Percentiles rank a stretch among this genome's conserved stretches.
Evolutionary conservation across 129 eudicot species (phyloP).

Genomic region (Chrysanthemum makinoi): DNA sequence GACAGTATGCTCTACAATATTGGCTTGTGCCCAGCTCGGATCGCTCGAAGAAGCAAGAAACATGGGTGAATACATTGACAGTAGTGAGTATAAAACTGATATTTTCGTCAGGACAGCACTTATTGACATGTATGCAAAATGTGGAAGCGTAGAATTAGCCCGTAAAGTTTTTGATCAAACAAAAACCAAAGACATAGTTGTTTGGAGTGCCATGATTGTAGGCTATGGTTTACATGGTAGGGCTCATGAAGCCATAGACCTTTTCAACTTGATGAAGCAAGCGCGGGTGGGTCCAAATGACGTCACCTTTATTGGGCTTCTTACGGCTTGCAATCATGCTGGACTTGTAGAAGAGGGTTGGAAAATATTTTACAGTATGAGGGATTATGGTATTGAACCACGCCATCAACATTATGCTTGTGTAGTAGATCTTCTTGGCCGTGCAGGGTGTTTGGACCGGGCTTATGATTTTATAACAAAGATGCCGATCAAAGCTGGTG

Average conservation of each 20-base stretch:
- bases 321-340: slow-evolving; percentile 77
- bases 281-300: slow-evolving; percentile 56
- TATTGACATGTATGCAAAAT: slow-evolving; percentile 84
- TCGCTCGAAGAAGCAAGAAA: slow-evolving; percentile 65
- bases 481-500: slow-evolving; percentile 64
- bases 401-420: slow-evolving; percentile 72
- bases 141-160: slow-evolving; percentile 75
- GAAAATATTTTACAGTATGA: slow-evolving; percentile 57
- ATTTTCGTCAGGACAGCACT: slow-evolving; percentile 62
- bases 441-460: slow-evolving; percentile 61
- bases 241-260: slow-evolving; percentile 61
- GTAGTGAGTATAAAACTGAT: slow-evolving; percentile 33
- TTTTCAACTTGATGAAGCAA: slow-evolving; percentile 54
- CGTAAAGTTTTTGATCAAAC: slow-evolving; percentile 48
- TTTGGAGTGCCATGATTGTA: slow-evolving; percentile 87
- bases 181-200: slow-evolving; percentile 55
- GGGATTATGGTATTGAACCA: slow-evolving; percentile 52
- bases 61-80: slow-evolving; percentile 47
- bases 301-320: slow-evolving; percentile 75
- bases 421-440: slow-evolving; percentile 78
- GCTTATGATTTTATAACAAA: slow-evolving; percentile 57
- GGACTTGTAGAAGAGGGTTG: slow-evolving; percentile 76
- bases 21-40: slow-evolving; percentile 72
- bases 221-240: slow-evolving; percentile 74
- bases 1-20: slow-evolving; percentile 52